These are phyloP conservation scores for Citrus sinensis DNA, from an alignment of 345 rosid genomes.

Conservation along the genomic window DNA sequence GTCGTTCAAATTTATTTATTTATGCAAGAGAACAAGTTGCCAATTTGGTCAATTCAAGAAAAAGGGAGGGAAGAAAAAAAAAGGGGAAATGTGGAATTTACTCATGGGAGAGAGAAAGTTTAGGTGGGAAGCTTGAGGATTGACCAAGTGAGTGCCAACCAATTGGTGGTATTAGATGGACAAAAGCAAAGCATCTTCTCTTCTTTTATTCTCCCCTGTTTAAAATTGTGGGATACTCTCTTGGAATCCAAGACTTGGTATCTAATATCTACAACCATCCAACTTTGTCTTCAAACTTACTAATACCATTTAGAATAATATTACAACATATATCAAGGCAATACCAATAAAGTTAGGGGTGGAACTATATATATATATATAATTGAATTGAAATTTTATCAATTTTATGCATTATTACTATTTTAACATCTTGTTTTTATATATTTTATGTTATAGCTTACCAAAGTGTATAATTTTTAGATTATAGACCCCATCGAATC, in stretches of 20 bases:
- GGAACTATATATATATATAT: too few species aligned
- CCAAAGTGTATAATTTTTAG: too few species aligned
- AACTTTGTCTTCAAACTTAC: neutral
- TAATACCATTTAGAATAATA: too few species aligned
- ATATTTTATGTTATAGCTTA: too few species aligned
- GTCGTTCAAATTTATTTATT: neutral
- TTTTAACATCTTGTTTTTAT: too few species aligned
- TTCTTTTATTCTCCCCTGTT: conserved; percentile 10
- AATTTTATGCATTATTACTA: too few species aligned
- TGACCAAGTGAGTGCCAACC: conserved; percentile 20
- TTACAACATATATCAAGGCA: too few species aligned
- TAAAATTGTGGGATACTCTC: neutral
- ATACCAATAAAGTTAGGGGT: too few species aligned
- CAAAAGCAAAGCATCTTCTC: conserved; percentile 21
- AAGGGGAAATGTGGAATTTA: conserved; percentile 25
- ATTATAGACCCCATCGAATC: too few species aligned
- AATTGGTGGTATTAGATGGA: neutral
- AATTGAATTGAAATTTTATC: too few species aligned
- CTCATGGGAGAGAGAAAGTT: conserved; percentile 4
- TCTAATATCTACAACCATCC: neutral
- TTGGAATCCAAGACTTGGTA: conserved; percentile 31
- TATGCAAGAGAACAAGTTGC: neutral
- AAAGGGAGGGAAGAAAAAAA: neutral
- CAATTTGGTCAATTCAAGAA: conserved; percentile 25
- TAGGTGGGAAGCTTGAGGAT: conserved; percentile 4